Conservation (phyloP, 2,329 filamentous ascomycete species). For the Fusarium sacchari region DNA sequence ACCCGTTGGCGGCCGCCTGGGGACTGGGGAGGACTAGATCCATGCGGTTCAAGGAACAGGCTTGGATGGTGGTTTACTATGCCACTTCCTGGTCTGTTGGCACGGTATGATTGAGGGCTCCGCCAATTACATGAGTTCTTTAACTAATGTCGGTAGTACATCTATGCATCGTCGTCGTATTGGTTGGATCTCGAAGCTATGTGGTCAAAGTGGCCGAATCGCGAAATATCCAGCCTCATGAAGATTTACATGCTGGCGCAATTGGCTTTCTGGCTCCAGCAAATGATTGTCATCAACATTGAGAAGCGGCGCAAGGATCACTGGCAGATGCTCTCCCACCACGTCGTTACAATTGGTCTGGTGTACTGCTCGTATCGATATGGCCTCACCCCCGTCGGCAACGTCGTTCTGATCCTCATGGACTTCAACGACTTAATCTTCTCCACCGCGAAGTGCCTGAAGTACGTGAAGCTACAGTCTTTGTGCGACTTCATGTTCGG, state of each 20-base stretch:
- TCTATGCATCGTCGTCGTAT: conserved; percentile 80
- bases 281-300: conserved; percentile 92
- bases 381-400: conserved; percentile 85
- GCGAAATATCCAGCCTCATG: conserved; percentile 76
- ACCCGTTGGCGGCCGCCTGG: conserved; percentile 75
- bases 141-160: conserved; percentile 65
- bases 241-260: conserved; percentile 93
- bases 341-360: conserved; percentile 86
- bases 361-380: conserved; percentile 87
- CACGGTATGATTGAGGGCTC: conserved; percentile 69
- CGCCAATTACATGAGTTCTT: accelerated
- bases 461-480: conserved; percentile 81
- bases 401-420: conserved; percentile 90
- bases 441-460: conserved; percentile 88
- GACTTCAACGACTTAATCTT: conserved; percentile 79
- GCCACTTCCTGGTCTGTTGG: conserved; percentile 82
- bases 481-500: conserved; percentile 86
- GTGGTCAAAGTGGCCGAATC: conserved; percentile 85
- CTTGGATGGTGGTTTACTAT: conserved; percentile 89
- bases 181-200: conserved; percentile 80
- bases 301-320: conserved; percentile 95
- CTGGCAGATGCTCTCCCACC: conserved; percentile 94
- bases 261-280: conserved; percentile 92
- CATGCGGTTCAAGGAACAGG: conserved; percentile 90
- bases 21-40: conserved; percentile 82